These are phyloP conservation scores for Talaromyces rugulosus DNA, from an alignment of 2,329 filamentous ascomycete species.

Conservation along the genomic window DNA sequence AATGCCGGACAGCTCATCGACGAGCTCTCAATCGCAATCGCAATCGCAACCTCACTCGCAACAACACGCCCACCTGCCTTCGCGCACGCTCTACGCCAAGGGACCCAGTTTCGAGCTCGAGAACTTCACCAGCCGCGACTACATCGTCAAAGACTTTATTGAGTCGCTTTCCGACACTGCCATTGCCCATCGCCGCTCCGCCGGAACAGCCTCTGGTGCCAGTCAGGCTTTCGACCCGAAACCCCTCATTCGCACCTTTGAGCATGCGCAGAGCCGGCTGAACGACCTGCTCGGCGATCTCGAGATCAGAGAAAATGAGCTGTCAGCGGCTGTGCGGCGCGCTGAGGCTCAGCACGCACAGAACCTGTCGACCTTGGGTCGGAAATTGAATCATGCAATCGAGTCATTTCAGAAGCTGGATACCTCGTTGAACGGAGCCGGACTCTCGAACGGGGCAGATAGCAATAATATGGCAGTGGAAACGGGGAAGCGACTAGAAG, in stretches of 20 bases:
- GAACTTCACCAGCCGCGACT: constrained; percentile 84
- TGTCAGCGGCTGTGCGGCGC: constrained; percentile 81
- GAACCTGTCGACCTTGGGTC: constrained; percentile 80
- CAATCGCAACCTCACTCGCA: constrained; percentile 61
- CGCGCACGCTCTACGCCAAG: constrained; percentile 68
- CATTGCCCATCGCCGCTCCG: constrained; percentile 72
- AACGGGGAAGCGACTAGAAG: constrained; percentile 89
- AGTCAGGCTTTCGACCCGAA: constrained; percentile 80
- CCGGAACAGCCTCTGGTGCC: constrained; percentile 32
- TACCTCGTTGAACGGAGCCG: constrained; percentile 66
- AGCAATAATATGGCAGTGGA: constrained; percentile 77
- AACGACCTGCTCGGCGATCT: constrained; percentile 66
- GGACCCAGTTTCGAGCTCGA: constrained; percentile 82
- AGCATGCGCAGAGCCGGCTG: constrained; percentile 58
- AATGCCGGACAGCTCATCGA: constrained; percentile 36
- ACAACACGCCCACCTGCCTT: constrained; percentile 49
- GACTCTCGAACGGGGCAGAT: constrained; percentile 25
- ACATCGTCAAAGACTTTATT: constrained; percentile 97
- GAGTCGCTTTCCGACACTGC: constrained; percentile 86
- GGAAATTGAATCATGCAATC: constrained; percentile 88
- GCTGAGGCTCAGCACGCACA: constrained; percentile 90
- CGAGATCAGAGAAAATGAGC: constrained; percentile 83
- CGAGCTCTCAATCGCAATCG: constrained; percentile 35
- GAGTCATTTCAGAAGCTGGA: constrained; percentile 88
- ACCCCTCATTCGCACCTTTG: constrained; percentile 91